These are phyloP conservation scores for Coprinopsis marcescibilis DNA, from an alignment of 768 basidiomycete species.

Conservation along the genomic window DNA sequence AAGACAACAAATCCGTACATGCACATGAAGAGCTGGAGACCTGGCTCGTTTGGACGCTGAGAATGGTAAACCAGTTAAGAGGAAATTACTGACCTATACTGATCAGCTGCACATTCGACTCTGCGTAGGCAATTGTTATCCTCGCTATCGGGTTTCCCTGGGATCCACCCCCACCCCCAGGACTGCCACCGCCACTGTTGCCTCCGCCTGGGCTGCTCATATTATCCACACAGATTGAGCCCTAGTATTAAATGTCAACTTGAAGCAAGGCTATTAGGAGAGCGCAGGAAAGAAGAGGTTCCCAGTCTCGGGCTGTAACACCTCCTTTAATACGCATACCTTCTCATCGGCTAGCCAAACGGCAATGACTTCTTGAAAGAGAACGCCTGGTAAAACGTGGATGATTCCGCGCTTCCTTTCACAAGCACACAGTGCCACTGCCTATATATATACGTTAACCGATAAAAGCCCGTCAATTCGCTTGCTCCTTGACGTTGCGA, in stretches of 20 bases:
- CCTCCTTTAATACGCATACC: no score
- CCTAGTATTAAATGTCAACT: background rate
- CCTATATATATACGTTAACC: no score
- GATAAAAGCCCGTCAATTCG: no score
- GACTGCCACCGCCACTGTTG: background rate
- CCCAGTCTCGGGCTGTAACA: no score
- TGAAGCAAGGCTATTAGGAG: background rate
- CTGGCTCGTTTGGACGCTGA: background rate
- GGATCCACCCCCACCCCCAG: background rate
- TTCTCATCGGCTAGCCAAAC: no score
- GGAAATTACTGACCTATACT: background rate
- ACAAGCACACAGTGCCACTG: no score
- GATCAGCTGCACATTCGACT: constrained; percentile 4
- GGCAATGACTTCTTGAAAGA: no score
- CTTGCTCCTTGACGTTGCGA: no score
- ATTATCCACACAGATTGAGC: background rate
- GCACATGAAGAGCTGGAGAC: constrained; percentile 7
- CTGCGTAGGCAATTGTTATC: background rate
- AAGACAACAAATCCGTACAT: constrained; percentile 2
- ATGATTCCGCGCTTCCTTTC: no score
- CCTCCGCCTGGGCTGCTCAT: background rate
- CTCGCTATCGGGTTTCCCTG: background rate
- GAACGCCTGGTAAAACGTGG: no score
- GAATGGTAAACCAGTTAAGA: background rate
- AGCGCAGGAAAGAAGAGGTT: no score